A percentile compares a stretch with the other conserved stretches of the same genome.
Conservation (phyloP, 2,329 filamentous ascomycete species). For the Neonectria punicea region DNA sequence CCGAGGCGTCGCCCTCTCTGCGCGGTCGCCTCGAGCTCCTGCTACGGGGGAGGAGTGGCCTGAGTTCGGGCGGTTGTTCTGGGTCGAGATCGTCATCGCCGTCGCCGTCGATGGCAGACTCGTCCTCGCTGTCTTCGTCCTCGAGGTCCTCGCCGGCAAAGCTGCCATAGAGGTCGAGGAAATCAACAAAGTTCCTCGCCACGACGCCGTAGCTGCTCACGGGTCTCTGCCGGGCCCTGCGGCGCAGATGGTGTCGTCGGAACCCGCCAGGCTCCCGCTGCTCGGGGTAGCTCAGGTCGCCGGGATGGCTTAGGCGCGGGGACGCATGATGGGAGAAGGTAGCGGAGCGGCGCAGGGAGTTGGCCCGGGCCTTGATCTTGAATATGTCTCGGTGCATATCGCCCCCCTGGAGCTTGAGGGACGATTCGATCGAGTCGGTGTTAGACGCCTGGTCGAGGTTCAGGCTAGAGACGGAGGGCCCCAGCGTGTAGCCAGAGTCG, state of each 20-base stretch:
- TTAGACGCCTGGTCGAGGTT: slow-evolving; percentile 30
- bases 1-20: slow-evolving; percentile 70
- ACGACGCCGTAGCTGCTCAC: slow-evolving; percentile 59
- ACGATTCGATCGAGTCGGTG: slow-evolving; percentile 66
- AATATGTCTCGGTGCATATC: slow-evolving; percentile 84
- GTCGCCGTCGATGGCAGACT: slow-evolving; percentile 63
- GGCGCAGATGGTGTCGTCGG: slow-evolving; percentile 55
- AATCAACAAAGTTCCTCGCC: slow-evolving; percentile 78
- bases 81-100: slow-evolving; percentile 50
- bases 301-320: slow-evolving; percentile 43
- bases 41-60: slow-evolving; percentile 65
- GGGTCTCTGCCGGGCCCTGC: slow-evolving; percentile 53
- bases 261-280: slow-evolving; percentile 60
- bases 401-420: slow-evolving; percentile 77
- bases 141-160: slow-evolving; percentile 79
- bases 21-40: slow-evolving; percentile 59
- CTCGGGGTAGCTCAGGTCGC: slow-evolving; percentile 49
- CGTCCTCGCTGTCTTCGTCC: slow-evolving; percentile 65
- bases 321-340: slow-evolving; percentile 71
- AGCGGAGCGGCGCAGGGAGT: slow-evolving; percentile 65
- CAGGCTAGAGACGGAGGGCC: slow-evolving; percentile 30
- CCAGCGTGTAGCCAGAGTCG: slow-evolving; percentile 26
- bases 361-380: slow-evolving; percentile 71
- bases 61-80: slow-evolving; percentile 63
- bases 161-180: slow-evolving; percentile 78